These are phyloP conservation scores for Plasmopara halstedii DNA, from an alignment of 352 stramenopile species.

Conservation along the genomic window DNA sequence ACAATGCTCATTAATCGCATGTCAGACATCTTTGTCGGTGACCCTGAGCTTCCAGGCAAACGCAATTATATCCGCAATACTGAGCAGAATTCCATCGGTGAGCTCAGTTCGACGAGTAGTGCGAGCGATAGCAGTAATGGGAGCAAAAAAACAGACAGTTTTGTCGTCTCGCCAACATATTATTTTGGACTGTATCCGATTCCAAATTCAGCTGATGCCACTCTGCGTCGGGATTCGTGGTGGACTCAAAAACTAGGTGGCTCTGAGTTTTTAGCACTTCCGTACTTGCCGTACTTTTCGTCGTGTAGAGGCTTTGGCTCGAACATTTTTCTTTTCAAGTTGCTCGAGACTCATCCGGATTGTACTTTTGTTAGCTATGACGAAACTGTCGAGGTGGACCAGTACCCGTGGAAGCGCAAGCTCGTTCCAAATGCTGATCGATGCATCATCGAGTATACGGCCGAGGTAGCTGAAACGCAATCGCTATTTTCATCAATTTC, in stretches of 20 bases:
- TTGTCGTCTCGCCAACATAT: conserved; percentile 35
- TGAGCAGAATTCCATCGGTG: conserved; percentile 46
- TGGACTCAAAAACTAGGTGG: conserved; percentile 69
- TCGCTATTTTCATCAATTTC: conserved; percentile 36
- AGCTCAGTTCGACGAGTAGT: conserved; percentile 11
- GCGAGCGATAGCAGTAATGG: conserved; percentile 11
- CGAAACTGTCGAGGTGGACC: conserved; percentile 86
- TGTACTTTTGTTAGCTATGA: conserved; percentile 85
- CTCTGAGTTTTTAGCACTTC: conserved; percentile 73
- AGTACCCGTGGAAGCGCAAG: conserved; percentile 87
- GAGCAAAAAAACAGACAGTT: not conserved
- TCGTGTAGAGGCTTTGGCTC: conserved; percentile 93
- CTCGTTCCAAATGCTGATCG: conserved; percentile 68
- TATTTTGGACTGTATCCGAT: conserved; percentile 53
- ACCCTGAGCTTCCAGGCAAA: conserved; percentile 54
- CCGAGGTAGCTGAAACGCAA: conserved; percentile 15
- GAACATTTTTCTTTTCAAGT: conserved; percentile 89
- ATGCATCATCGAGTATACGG: conserved; percentile 61
- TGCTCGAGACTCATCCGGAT: conserved; percentile 92
- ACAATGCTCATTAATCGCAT: conserved; percentile 86
- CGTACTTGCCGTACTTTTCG: conserved; percentile 96
- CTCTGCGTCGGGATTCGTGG: conserved; percentile 50
- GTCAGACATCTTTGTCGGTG: conserved; percentile 88
- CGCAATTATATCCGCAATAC: conserved; percentile 50
- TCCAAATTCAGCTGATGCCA: conserved; percentile 25